Evolutionary conservation across 2,329 filamentous ascomycete species (phyloP).

Genomic region (Curvularia sp.): DNA sequence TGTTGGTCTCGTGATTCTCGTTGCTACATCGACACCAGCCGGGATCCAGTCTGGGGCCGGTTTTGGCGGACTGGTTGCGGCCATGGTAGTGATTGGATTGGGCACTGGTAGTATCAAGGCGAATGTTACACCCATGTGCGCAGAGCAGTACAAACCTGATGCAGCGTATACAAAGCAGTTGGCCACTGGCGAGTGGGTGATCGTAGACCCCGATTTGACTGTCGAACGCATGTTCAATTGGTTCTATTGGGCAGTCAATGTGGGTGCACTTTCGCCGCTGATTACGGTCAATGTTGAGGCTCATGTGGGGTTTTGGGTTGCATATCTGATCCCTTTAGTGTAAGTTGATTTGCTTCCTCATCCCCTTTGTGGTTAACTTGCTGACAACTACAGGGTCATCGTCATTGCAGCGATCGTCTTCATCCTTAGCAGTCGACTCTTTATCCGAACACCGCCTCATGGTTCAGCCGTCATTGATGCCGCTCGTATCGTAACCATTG

Average conservation of each 20-base stretch:
- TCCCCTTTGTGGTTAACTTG: not conserved
- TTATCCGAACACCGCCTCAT: slow-evolving; percentile 14
- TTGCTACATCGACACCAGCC: slow-evolving; percentile 14
- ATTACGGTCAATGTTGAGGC: slow-evolving; percentile 20
- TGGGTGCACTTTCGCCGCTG: slow-evolving; percentile 12
- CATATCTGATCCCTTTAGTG: slow-evolving; percentile 16
- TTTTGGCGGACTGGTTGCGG: slow-evolving; percentile 14
- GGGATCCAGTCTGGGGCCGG: slow-evolving; percentile 11
- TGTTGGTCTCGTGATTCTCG: slow-evolving; percentile 16
- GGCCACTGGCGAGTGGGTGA: slow-evolving; percentile 12
- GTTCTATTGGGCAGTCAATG: slow-evolving; percentile 20
- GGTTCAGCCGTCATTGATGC: slow-evolving; percentile 20
- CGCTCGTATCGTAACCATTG: slow-evolving; percentile 13
- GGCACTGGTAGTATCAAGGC: slow-evolving; percentile 23
- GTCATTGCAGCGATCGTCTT: slow-evolving; percentile 4
- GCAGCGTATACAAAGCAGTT: slow-evolving; percentile 6
- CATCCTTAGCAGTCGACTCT: slow-evolving; percentile 13
- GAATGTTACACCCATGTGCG: slow-evolving; percentile 19
- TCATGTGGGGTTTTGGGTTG: slow-evolving; percentile 17
- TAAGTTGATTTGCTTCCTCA: not conserved
- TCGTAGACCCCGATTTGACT: slow-evolving; percentile 19
- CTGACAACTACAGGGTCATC: not conserved
- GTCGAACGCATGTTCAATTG: slow-evolving; percentile 18
- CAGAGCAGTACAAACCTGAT: slow-evolving; percentile 18
- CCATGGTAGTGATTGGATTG: slow-evolving; percentile 17